These are phyloP conservation scores for Eucalyptus grandis DNA, from an alignment of 345 rosid species.

Conservation along the genomic window DNA sequence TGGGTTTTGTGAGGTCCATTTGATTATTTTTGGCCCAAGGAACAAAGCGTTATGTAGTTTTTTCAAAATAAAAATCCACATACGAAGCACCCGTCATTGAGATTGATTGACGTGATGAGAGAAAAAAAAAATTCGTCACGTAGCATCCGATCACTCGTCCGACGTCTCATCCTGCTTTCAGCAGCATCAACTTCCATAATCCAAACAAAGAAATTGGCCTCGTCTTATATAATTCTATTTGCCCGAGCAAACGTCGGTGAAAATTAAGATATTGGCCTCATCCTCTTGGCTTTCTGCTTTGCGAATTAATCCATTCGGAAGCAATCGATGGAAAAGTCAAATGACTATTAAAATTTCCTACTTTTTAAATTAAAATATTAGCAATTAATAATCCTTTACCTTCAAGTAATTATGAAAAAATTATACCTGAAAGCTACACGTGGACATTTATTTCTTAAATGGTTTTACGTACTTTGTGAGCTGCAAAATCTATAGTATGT, in stretches of 20 bases:
- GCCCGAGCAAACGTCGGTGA: background rate
- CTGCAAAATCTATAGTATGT: background rate
- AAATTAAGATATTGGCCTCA: background rate
- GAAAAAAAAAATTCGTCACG: background rate
- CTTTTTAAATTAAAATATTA: background rate
- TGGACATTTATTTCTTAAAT: background rate
- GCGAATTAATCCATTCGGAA: background rate
- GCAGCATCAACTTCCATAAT: background rate
- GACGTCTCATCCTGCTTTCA: background rate
- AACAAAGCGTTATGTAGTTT: no score
- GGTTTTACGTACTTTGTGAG: background rate
- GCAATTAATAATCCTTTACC: background rate
- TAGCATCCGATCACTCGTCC: background rate
- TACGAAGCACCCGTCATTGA: background rate
- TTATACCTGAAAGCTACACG: background rate
- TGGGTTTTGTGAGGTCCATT: no score
- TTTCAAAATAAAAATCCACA: background rate
- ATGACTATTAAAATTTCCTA: background rate
- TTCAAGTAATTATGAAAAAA: background rate
- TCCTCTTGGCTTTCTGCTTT: background rate
- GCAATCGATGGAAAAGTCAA: background rate
- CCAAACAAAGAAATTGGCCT: background rate
- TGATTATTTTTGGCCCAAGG: no score
- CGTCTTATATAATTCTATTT: background rate
- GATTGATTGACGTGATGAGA: background rate